Evolutionary conservation across 768 basidiomycete species (phyloP), one percentile per base, ranked within the genome.

Genomic region (Cubamyces sp.): DNA sequence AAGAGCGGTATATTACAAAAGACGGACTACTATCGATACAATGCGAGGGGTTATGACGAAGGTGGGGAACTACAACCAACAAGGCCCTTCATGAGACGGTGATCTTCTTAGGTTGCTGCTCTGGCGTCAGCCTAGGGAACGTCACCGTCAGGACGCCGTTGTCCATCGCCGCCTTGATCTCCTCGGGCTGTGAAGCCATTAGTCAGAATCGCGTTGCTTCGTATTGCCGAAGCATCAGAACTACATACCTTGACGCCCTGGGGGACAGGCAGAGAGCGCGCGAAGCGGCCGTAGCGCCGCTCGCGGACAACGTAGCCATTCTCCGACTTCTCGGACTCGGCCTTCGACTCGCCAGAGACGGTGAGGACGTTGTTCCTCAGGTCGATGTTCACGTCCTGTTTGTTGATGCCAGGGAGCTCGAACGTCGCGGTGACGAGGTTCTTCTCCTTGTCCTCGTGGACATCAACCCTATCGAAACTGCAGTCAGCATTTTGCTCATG

Each of bases 361-460:
- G 71, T 81, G 52, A 87, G 79, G 2, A 77, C 73, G 60, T 81
- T 79, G 61, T 81, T 77, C 61, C 80, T 77, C 8, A 84, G 66
- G 57, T 86, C 84, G 64, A 87, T 79, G 51, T 73, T 71, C 52
- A 87, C 74, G 61, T 85, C 73, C 48, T 84, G 80, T 28, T 81
- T 79, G 57, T 74, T 73, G 41, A 86, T 28, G 19, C 85, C 85
- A 0, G 87, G 85, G 7, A 87, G 73, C 64, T 87, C 86, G 67
- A 87, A 84, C 7, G 76, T 71, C 43, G 85, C 85, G 0, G 81
- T 83, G 41, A 87, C 80, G 40, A 74, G 68, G 66, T 84, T 83
- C 23, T 70, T 73, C 21, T 81, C 76, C 0, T 66, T 48, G 60
- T 84, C 74, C 66, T 86, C 84, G 66, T 83, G 80, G 15, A 86